These are phyloP conservation scores for Proteromonas lacertae DNA, from an alignment of 352 stramenopile species.

Conservation along the genomic window DNA sequence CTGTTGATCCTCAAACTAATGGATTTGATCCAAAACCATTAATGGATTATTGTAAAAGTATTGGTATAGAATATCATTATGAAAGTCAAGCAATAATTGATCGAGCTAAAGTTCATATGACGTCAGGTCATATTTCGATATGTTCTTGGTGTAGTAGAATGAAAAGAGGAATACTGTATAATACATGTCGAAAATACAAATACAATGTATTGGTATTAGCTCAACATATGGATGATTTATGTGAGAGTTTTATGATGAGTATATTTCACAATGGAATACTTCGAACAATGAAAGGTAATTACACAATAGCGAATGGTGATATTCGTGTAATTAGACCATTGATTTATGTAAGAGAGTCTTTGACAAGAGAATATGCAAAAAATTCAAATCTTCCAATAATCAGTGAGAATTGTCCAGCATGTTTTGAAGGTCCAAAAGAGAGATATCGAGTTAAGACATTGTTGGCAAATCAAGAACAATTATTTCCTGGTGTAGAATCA, in stretches of 20 bases:
- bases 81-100: conserved; percentile 19
- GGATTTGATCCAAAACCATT: conserved; percentile 79
- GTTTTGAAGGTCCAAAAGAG: conserved; percentile 74
- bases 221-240: conserved; percentile 86
- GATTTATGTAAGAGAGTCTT: conserved; percentile 65
- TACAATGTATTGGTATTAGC: conserved; percentile 59
- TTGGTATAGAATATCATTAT: conserved; percentile 59
- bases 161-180: conserved; percentile 85
- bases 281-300: conserved; percentile 92
- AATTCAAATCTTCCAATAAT: conserved; percentile 61
- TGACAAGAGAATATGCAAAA: conserved; percentile 46
- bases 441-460: too few relatives aligned
- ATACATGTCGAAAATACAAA: conserved; percentile 47
- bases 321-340: conserved; percentile 72
- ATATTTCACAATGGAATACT: conserved; percentile 81
- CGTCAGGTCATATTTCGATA: too few relatives aligned
- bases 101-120: too few relatives aligned
- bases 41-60: conserved; percentile 66
- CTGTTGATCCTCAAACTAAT: conserved; percentile 76
- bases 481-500: too few relatives aligned
- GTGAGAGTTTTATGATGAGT: conserved; percentile 90
- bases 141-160: conserved; percentile 43
- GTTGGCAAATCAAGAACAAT: too few relatives aligned
- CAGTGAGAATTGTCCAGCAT: conserved; percentile 94
- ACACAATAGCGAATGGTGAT: conserved; percentile 77